These are phyloP conservation scores for Fremontodendron californicum DNA, from an alignment of 345 rosid genomes.

Conservation along the genomic window DNA sequence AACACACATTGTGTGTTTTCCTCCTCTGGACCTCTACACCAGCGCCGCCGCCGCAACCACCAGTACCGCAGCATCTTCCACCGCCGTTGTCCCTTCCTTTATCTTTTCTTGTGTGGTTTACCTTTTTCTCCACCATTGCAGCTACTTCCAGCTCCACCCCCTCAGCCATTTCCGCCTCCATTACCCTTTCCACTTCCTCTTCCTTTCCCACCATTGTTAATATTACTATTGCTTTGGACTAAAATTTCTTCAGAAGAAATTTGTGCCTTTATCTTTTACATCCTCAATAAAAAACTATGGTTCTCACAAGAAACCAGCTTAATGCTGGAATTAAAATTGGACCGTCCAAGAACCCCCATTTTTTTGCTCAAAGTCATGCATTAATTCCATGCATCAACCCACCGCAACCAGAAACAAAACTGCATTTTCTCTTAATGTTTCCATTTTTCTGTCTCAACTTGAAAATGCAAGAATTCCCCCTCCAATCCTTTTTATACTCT, in stretches of 20 bases:
- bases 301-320: not conserved
- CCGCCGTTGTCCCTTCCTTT: no score
- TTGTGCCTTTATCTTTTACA: conserved; percentile 19
- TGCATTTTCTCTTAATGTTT: conserved; percentile 15
- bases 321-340: conserved; percentile 11
- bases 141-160: no score
- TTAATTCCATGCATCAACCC: conserved; percentile 35
- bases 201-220: conserved; percentile 17
- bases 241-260: conserved; percentile 13
- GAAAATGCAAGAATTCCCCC: not conserved
- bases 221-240: conserved; percentile 12
- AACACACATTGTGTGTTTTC: no score
- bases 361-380: conserved; percentile 27
- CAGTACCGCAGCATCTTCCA: no score
- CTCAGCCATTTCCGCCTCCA: not conserved
- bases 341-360: conserved; percentile 6
- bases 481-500: conserved; percentile 18
- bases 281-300: conserved; percentile 3
- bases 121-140: no score
- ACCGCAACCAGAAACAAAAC: conserved; percentile 12
- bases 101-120: no score
- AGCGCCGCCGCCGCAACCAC: no score
- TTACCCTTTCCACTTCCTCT: not conserved
- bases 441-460: conserved; percentile 15
- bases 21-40: no score